These are phyloP conservation scores for Trypanosoma platydactyli DNA, from an alignment of 208 protist species.

Conservation along the genomic window DNA sequence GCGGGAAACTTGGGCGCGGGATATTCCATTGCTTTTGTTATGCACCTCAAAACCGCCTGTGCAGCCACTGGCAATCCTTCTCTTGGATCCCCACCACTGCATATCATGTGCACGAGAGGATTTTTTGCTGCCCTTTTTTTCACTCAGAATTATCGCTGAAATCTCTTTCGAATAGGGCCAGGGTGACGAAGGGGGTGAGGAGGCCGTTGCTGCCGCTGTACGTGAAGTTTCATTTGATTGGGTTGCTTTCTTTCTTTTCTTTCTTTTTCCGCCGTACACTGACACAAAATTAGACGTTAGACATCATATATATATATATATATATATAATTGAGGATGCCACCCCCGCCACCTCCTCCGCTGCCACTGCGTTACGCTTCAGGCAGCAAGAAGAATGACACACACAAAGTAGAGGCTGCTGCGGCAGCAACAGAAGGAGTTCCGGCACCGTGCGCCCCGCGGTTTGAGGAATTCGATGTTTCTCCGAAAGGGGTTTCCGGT, in stretches of 20 bases:
- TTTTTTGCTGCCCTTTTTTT: constrained; percentile 5
- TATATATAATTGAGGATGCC: too few species aligned
- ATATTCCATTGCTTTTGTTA: too few species aligned
- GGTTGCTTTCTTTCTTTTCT: constrained; percentile 19
- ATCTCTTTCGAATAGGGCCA: too few species aligned
- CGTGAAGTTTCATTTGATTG: neutral
- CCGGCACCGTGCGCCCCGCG: neutral
- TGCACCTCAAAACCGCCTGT: neutral
- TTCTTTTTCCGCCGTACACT: constrained; percentile 6
- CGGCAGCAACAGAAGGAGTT: neutral
- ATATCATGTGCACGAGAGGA: neutral
- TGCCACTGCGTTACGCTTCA: constrained; percentile 8
- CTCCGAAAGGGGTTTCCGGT: neutral
- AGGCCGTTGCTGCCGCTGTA: too few species aligned
- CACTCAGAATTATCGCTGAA: too few species aligned
- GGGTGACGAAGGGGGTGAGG: too few species aligned
- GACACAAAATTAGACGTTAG: constrained; percentile 4
- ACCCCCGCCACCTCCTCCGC: constrained; percentile 10
- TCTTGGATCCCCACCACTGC: neutral
- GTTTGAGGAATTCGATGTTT: constrained; percentile 7
- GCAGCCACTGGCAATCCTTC: too few species aligned
- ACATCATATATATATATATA: constrained; percentile 14
- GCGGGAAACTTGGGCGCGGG: too few species aligned
- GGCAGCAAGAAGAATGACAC: neutral
- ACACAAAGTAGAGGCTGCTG: neutral